Evolutionary conservation across 2,329 filamentous ascomycete species (phyloP).

Genomic region (Lachnum nothofagi): DNA sequence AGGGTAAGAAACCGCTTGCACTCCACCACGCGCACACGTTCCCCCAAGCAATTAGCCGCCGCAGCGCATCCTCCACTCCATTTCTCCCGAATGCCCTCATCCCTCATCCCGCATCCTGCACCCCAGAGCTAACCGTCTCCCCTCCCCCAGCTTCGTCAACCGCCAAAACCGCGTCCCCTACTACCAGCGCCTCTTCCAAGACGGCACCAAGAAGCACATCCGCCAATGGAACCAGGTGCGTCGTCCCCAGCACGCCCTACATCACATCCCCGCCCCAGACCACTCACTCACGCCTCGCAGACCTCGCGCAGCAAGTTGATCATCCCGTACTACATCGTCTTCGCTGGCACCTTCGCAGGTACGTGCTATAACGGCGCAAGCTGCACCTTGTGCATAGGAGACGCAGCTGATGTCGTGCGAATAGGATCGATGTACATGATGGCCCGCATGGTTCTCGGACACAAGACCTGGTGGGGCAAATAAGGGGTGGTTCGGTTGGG

Average conservation of each 20-base stretch:
- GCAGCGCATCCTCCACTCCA: no score
- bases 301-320: conserved; percentile 59
- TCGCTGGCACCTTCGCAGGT: conserved; percentile 55
- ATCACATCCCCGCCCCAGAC: neutral
- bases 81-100: conserved; percentile 5
- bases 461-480: conserved; percentile 72
- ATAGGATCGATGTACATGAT: conserved; percentile 62
- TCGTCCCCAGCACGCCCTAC: no score
- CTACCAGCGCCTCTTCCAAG: conserved; percentile 71
- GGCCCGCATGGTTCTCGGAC: conserved; percentile 65
- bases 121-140: conserved; percentile 22
- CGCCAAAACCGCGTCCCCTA: conserved; percentile 71
- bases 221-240: conserved; percentile 76
- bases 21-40: no score
- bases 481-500: conserved; percentile 32
- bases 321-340: conserved; percentile 65
- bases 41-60: no score
- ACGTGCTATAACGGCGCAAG: no score
- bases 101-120: no score
- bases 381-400: no score
- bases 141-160: conserved; percentile 50
- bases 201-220: conserved; percentile 62
- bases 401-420: neutral
- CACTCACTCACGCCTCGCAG: conserved; percentile 36
- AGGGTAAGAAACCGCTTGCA: conserved; percentile 26